A percentile compares a stretch with the other conserved stretches of the same genome.
Conservation (phyloP, 2,329 filamentous ascomycete genomes). For the Scedosporium boydii region DNA sequence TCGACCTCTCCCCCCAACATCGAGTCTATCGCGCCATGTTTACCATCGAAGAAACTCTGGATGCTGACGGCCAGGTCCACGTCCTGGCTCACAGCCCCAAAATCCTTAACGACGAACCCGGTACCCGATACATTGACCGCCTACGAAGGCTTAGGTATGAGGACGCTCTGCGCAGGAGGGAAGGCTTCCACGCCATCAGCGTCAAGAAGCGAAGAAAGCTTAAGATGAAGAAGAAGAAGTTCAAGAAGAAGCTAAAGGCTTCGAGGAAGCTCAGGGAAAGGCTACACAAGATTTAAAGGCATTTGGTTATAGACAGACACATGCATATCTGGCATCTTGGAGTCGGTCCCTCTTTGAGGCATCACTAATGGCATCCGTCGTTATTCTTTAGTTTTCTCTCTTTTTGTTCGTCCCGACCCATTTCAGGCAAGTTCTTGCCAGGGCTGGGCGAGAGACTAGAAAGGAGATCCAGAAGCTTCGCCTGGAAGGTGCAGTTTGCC, state of each 20-base stretch:
- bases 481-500: background rate
- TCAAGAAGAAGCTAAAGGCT: slow-evolving; percentile 96
- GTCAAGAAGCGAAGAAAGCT: slow-evolving; percentile 87
- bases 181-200: slow-evolving; percentile 70
- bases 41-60: slow-evolving; percentile 57
- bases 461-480: background rate
- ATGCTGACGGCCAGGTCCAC: slow-evolving; percentile 48
- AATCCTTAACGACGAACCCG: slow-evolving; percentile 39
- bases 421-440: background rate
- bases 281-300: slow-evolving; percentile 54
- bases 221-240: slow-evolving; percentile 99
- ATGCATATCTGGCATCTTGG: slow-evolving; percentile 16
- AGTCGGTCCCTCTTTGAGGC: background rate
- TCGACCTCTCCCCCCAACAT: slow-evolving; percentile 32
- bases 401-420: background rate
- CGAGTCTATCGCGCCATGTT: slow-evolving; percentile 55
- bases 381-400: background rate
- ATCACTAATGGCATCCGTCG: background rate
- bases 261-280: slow-evolving; percentile 84
- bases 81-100: slow-evolving; percentile 52
- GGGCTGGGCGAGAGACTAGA: background rate
- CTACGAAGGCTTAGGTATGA: slow-evolving; percentile 55
- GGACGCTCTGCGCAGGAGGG: slow-evolving; percentile 37
- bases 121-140: slow-evolving; percentile 54
- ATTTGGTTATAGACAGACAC: background rate